Evolutionary conservation across 2,329 filamentous ascomycete genomes (phyloP), one percentile per base, ranked within the genome.

Genomic region (Aspergillus sp.): DNA sequence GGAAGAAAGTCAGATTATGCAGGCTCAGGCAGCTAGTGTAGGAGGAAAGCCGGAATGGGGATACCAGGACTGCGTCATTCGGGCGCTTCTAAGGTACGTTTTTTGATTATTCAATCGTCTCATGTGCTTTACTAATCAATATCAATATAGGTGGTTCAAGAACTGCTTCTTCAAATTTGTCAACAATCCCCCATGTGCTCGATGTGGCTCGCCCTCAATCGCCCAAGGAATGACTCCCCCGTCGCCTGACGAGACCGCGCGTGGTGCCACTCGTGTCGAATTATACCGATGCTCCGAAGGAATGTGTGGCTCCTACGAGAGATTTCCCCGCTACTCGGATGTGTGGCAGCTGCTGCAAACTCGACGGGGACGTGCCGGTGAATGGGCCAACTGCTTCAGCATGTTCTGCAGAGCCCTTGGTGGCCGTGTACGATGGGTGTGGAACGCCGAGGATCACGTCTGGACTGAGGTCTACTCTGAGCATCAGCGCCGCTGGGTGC

Each of bases 391-490:
- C 79, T 97, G 93, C 83, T 99, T 99, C 80, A 94, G 90, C 79
- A 98, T 98, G 95, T 84, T 99, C 55, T 98, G 94, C 81, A 87
- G 94, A 62, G 95, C 95, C 4, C 87, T 98, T 13, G 94, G 94
- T 53, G 91, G 90, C 62, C 86, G 94, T 62, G 92, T 97, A 23
- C 87, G 95, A 71, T 99, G 95, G 95, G 90, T 99, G 10, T 99
- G 95, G 95, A 98, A 98, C 69, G 89, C 90, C 30, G 95, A 98
- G 77, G 95, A 98, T 75, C 91, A 97, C 72, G 91, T 97, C 25
- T 99, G 95, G 95, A 96, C 93, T 1, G 95, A 98, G 71, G 90
- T 98, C 13, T 99, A 96, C 79, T 97, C 93, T 2, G 91, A 95
- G 64, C 92, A 96, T 77, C 90, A 94, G 72, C 88, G 90, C 75